phyloP scores from a whole-genome alignment of 1,284 basidiomycete genomes.

The Cystobasidiaceae sp. region DNA sequence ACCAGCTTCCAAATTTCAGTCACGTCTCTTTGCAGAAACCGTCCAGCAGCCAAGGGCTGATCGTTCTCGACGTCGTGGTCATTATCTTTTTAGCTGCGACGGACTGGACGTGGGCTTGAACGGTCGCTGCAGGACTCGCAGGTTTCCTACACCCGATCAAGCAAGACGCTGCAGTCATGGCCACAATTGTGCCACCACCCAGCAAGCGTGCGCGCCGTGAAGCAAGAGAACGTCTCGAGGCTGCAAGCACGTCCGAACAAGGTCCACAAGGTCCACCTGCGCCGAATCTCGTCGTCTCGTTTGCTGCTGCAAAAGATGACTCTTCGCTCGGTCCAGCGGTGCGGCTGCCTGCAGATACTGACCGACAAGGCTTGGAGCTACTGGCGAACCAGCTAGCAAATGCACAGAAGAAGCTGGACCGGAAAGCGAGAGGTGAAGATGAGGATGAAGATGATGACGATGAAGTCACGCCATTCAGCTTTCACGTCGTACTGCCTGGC shows the following conservation, averaged over 20 bases:
- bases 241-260: conserved; percentile 4
- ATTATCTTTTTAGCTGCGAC: too few species aligned
- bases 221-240: conserved; percentile 4
- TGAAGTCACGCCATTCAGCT: conserved; percentile 82
- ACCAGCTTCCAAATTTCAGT: too few species aligned
- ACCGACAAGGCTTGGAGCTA: conserved; percentile 74
- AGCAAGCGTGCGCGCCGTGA: conserved; percentile 15
- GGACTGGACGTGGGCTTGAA: too few species aligned
- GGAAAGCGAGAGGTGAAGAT: neutral
- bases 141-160: too few species aligned
- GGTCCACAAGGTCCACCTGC: conserved; percentile 19
- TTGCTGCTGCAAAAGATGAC: conserved; percentile 80
- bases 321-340: conserved; percentile 73
- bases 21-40: too few species aligned
- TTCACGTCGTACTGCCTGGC: conserved; percentile 64
- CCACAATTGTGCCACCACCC: conserved; percentile 27
- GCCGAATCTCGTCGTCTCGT: conserved; percentile 75
- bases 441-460: conserved; percentile 55
- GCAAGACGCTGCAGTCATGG: too few species aligned
- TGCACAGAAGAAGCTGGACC: conserved; percentile 23
- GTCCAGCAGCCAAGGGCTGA: too few species aligned
- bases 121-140: too few species aligned
- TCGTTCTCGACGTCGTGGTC: too few species aligned
- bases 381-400: conserved; percentile 69
- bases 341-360: conserved; percentile 77